Evolutionary conservation across 2,329 filamentous ascomycete genomes (phyloP).

Genomic region (Trichoderma citrinoviride): DNA sequence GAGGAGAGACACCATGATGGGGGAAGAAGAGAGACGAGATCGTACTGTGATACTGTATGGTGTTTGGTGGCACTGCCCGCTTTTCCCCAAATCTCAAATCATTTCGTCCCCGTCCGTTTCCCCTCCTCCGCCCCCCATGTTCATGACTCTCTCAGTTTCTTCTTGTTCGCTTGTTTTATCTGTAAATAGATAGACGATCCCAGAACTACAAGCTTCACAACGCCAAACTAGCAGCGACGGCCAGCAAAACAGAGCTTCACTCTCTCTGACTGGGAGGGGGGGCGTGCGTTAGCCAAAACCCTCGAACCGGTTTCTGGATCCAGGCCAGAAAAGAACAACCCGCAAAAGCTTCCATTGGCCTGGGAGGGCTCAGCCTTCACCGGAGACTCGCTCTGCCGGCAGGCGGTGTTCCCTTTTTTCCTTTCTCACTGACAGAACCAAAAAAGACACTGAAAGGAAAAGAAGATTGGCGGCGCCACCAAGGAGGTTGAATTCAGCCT

Average conservation of each 20-base stretch:
- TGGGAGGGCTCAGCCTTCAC: slow-evolving; percentile 15
- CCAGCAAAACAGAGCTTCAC: neutral
- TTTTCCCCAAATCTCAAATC: neutral
- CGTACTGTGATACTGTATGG: too few relatives aligned
- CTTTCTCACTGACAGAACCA: neutral
- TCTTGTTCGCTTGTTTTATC: neutral
- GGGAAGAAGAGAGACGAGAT: too few relatives aligned
- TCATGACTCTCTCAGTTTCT: neutral
- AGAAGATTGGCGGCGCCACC: neutral
- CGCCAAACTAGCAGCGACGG: neutral
- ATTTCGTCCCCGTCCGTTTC: neutral
- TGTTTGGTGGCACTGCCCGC: neutral
- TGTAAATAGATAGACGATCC: neutral
- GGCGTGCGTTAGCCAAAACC: neutral
- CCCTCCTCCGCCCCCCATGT: neutral
- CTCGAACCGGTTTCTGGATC: neutral
- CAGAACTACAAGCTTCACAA: neutral
- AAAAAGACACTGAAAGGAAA: too few relatives aligned
- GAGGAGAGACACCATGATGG: neutral
- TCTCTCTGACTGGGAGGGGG: neutral
- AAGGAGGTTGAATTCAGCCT: slow-evolving; percentile 19
- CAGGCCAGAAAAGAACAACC: neutral
- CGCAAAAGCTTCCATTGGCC: neutral
- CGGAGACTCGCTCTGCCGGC: slow-evolving; percentile 17
- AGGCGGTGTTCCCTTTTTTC: slow-evolving; percentile 10